phyloP scores from a whole-genome alignment of 768 basidiomycete species.

The Tricholomella constricta region DNA sequence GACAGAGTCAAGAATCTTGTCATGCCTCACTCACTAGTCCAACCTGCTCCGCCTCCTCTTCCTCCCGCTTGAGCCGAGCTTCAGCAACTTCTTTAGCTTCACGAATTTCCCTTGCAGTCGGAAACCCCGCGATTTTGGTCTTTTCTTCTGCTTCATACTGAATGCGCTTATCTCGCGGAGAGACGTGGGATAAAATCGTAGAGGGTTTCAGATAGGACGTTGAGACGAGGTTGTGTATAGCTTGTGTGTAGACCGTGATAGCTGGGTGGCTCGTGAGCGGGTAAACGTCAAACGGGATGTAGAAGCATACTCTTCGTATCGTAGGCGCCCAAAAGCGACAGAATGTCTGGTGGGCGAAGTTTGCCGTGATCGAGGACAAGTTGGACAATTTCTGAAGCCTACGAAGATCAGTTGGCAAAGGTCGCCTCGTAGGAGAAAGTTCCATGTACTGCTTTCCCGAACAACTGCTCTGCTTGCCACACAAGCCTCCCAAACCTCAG shows the following conservation, averaged over 20 bases:
- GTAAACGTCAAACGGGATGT: neutral
- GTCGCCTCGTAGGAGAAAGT: neutral
- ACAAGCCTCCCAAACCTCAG: slow-evolving; percentile 84
- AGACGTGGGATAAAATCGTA: slow-evolving; percentile 74
- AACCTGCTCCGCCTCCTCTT: slow-evolving; percentile 71
- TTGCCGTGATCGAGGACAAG: slow-evolving; percentile 85
- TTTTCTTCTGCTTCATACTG: slow-evolving; percentile 81
- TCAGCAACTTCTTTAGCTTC: slow-evolving; percentile 69
- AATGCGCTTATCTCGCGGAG: slow-evolving; percentile 79
- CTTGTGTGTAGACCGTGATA: slow-evolving; percentile 53
- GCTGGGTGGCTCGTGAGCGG: slow-evolving; percentile 15
- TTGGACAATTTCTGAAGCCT: slow-evolving; percentile 80
- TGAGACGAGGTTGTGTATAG: slow-evolving; percentile 71
- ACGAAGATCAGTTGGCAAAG: slow-evolving; percentile 8
- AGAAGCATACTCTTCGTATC: slow-evolving; percentile 58
- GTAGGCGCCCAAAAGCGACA: slow-evolving; percentile 48
- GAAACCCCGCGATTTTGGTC: slow-evolving; percentile 70
- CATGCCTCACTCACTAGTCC: slow-evolving; percentile 58
- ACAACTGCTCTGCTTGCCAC: slow-evolving; percentile 68
- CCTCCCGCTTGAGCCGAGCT: slow-evolving; percentile 64
- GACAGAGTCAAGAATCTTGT: slow-evolving; percentile 7
- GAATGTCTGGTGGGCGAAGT: slow-evolving; percentile 72
- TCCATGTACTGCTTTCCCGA: slow-evolving; percentile 66
- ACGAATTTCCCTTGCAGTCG: slow-evolving; percentile 77
- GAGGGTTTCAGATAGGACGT: slow-evolving; percentile 78